Conservation (phyloP, 1,284 basidiomycete species). For the Tylopilus sp. region DNA sequence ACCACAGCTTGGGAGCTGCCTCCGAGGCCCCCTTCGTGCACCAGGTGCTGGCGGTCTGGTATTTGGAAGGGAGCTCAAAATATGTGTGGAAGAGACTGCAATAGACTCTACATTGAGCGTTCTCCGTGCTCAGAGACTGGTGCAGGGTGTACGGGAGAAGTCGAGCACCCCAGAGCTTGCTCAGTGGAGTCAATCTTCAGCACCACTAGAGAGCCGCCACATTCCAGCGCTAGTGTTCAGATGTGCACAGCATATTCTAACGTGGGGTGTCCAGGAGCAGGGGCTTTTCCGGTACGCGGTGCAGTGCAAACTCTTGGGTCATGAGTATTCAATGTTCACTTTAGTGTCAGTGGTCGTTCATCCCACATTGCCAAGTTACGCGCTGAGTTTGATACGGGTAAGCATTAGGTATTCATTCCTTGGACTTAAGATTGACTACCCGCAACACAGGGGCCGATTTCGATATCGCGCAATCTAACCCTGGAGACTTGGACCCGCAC, state of each 20-base stretch:
- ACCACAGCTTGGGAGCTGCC: constrained; percentile 50
- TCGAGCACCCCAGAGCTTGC: constrained; percentile 8
- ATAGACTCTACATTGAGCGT: constrained; percentile 30
- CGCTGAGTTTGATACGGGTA: constrained; percentile 80
- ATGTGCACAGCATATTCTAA: constrained; percentile 75
- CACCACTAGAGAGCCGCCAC: constrained; percentile 49
- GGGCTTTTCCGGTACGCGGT: constrained; percentile 70
- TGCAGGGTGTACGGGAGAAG: constrained; percentile 20
- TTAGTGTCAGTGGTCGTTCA: constrained; percentile 69
- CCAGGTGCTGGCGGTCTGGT: constrained; percentile 50
- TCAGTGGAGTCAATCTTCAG: constrained; percentile 26
- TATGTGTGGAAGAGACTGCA: constrained; percentile 62
- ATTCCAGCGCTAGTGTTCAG: constrained; percentile 73
- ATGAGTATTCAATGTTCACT: constrained; percentile 12
- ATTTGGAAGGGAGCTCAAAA: constrained; percentile 58
- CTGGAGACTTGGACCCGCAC: constrained; percentile 86
- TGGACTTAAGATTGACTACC: constrained; percentile 7
- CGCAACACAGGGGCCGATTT: constrained; percentile 71
- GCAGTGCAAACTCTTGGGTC: not conserved
- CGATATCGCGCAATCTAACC: constrained; percentile 69
- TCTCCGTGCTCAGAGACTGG: constrained; percentile 19
- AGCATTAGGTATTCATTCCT: constrained; percentile 22
- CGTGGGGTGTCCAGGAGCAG: constrained; percentile 81
- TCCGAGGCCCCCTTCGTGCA: constrained; percentile 51
- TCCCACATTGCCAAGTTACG: constrained; percentile 73